phyloP scores from a whole-genome alignment of 345 rosid species.

The Populus davidiana region DNA sequence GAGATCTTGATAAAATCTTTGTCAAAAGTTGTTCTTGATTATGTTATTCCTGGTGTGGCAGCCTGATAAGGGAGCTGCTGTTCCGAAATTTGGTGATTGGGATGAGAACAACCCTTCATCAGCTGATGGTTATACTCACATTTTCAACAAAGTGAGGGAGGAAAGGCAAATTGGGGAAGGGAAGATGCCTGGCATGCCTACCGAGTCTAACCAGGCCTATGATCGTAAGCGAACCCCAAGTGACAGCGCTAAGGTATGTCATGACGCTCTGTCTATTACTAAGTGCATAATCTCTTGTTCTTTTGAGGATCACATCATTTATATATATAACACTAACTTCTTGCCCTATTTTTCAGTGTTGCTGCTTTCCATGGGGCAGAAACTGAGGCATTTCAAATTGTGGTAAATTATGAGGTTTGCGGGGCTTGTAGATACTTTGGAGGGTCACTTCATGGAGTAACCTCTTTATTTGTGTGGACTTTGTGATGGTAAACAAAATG shows the following conservation, averaged over 20 bases:
- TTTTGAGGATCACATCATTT: neutral
- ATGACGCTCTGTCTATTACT: neutral
- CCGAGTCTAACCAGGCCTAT: constrained; percentile 35
- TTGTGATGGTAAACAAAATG: constrained; percentile 13
- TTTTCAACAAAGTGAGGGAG: constrained; percentile 77
- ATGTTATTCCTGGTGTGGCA: constrained; percentile 20
- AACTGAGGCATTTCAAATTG: constrained; percentile 37
- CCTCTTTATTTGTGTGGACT: constrained; percentile 19
- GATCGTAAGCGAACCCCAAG: constrained; percentile 18
- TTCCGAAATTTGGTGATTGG: constrained; percentile 93
- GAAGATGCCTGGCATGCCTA: constrained; percentile 43
- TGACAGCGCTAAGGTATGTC: constrained; percentile 46
- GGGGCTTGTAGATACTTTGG: constrained; percentile 32
- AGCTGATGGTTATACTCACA: constrained; percentile 84
- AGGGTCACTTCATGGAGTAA: constrained; percentile 19
- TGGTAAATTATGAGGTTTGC: constrained; percentile 6
- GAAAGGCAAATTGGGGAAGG: constrained; percentile 53
- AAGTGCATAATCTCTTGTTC: neutral
- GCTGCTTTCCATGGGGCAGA: constrained; percentile 67
- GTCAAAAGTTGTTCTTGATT: constrained; percentile 6
- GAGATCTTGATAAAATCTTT: neutral
- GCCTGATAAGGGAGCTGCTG: constrained; percentile 74
- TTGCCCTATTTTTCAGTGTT: constrained; percentile 37
- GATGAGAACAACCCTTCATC: constrained; percentile 78
- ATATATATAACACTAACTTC: neutral